Percentiles rank a stretch among this genome's conserved stretches.
These are phyloP conservation scores for Aspergillus costaricaensis DNA, from an alignment of 2,329 filamentous ascomycete species.

Conservation along the genomic window DNA sequence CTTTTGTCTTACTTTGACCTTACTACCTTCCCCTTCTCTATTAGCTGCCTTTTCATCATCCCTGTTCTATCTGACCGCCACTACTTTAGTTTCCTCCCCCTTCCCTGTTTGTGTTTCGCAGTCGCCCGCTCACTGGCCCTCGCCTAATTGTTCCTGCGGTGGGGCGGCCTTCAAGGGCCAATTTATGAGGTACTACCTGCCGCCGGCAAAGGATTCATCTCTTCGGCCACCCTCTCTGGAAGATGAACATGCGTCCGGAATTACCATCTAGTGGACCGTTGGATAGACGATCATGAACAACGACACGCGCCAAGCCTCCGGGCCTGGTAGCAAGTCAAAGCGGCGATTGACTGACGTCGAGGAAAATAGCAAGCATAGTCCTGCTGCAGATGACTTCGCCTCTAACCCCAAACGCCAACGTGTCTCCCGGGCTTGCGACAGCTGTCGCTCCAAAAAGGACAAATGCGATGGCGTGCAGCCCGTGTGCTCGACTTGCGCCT, in stretches of 20 bases:
- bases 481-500: slow-evolving; percentile 66
- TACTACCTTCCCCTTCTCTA: not conserved
- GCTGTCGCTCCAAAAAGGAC: slow-evolving; percentile 67
- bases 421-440: slow-evolving; percentile 69
- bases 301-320: slow-evolving; percentile 34
- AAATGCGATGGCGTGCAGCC: slow-evolving; percentile 72
- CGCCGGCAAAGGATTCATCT: slow-evolving; percentile 36
- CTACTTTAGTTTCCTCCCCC: not conserved
- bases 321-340: slow-evolving; percentile 33
- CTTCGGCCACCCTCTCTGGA: slow-evolving; percentile 19
- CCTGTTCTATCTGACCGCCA: not conserved
- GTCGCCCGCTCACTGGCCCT: not conserved
- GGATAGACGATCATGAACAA: slow-evolving; percentile 35
- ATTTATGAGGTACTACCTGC: slow-evolving; percentile 17
- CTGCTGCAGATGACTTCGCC: slow-evolving; percentile 29
- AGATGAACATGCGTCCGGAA: slow-evolving; percentile 33
- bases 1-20: not conserved
- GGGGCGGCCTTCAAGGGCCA: slow-evolving; percentile 9
- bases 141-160: slow-evolving; percentile 6
- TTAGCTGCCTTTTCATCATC: not conserved
- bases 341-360: slow-evolving; percentile 33
- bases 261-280: slow-evolving; percentile 26
- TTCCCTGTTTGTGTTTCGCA: not conserved
- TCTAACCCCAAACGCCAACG: slow-evolving; percentile 60
- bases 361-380: slow-evolving; percentile 31